Conservation (phyloP, 2,329 filamentous ascomycete genomes). For the Cryphonectria naterciae region DNA sequence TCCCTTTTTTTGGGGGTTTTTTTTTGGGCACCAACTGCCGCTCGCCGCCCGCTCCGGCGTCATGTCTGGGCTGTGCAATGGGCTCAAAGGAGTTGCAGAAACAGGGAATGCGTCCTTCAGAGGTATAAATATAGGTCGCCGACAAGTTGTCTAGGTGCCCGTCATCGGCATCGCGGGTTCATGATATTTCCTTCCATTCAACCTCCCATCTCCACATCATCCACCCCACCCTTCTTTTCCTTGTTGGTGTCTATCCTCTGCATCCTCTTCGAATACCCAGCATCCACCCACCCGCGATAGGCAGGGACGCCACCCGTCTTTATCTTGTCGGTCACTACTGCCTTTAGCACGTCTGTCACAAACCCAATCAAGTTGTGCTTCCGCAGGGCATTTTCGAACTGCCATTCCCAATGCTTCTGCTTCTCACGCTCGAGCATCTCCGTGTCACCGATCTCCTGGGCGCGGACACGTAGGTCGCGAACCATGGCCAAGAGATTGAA, state of each 20-base stretch:
- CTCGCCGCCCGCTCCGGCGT: background rate
- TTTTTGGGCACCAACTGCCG: no score
- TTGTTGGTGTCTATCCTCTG: slow-evolving; percentile 39
- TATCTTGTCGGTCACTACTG: slow-evolving; percentile 77
- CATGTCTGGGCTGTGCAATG: background rate
- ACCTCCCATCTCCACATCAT: slow-evolving; percentile 39
- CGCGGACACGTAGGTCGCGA: slow-evolving; percentile 76
- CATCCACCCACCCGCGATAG: slow-evolving; percentile 75
- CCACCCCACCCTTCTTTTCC: slow-evolving; percentile 35
- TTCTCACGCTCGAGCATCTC: slow-evolving; percentile 81
- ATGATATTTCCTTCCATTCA: slow-evolving; percentile 20
- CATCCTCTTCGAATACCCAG: slow-evolving; percentile 46
- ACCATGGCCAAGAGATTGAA: slow-evolving; percentile 97
- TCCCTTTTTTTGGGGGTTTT: no score
- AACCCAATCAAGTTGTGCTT: slow-evolving; percentile 97
- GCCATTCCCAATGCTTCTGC: slow-evolving; percentile 83
- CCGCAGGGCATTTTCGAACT: slow-evolving; percentile 91
- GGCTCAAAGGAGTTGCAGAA: background rate
- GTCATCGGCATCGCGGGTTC: background rate
- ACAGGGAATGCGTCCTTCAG: slow-evolving; percentile 3
- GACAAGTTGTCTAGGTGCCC: slow-evolving; percentile 14
- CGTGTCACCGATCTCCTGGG: slow-evolving; percentile 78
- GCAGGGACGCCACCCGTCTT: slow-evolving; percentile 63
- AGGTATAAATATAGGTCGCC: slow-evolving; percentile 15
- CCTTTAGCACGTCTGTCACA: slow-evolving; percentile 86